Conservation (phyloP, 768 basidiomycete species). For the Psilocybe sp. region DNA sequence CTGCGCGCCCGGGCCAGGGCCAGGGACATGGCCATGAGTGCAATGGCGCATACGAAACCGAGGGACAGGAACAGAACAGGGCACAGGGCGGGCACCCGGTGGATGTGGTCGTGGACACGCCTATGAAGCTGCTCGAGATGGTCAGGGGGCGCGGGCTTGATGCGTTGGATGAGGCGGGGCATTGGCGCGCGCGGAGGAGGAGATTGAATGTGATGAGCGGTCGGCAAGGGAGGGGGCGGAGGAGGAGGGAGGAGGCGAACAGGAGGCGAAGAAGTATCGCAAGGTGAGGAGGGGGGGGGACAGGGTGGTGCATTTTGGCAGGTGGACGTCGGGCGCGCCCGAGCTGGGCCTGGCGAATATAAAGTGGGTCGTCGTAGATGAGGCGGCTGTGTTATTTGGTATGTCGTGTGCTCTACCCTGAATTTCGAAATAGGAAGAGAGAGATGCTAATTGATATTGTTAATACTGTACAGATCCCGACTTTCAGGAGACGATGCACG, state of each 20-base stretch:
- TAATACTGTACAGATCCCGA: slow-evolving; percentile 62
- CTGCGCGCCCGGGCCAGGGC: background rate
- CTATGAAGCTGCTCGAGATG: slow-evolving; percentile 61
- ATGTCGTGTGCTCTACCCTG: slow-evolving; percentile 15
- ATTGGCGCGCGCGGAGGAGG: slow-evolving; percentile 15
- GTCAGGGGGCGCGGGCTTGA: slow-evolving; percentile 47
- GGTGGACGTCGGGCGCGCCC: slow-evolving; percentile 36
- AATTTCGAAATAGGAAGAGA: background rate
- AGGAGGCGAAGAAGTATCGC: slow-evolving; percentile 5
- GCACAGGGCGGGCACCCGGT: slow-evolving; percentile 24
- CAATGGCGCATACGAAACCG: slow-evolving; percentile 38
- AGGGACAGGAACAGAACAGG: slow-evolving; percentile 41
- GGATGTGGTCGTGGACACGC: slow-evolving; percentile 62
- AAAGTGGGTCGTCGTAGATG: slow-evolving; percentile 90
- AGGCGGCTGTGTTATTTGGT: slow-evolving; percentile 91
- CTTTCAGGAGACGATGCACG: slow-evolving; percentile 71
- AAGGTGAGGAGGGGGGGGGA: slow-evolving; percentile 34
- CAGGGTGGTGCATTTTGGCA: slow-evolving; percentile 36
- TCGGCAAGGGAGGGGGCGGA: slow-evolving; percentile 1
- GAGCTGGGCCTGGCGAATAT: slow-evolving; percentile 65
- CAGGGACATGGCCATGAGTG: no score
- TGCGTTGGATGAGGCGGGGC: slow-evolving; percentile 18
- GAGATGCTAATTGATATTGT: background rate
- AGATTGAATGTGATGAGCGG: slow-evolving; percentile 17
- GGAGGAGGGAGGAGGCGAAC: slow-evolving; percentile 16